phyloP scores from a whole-genome alignment of 75 land plant species.

The Cunninghamia lanceolata region DNA sequence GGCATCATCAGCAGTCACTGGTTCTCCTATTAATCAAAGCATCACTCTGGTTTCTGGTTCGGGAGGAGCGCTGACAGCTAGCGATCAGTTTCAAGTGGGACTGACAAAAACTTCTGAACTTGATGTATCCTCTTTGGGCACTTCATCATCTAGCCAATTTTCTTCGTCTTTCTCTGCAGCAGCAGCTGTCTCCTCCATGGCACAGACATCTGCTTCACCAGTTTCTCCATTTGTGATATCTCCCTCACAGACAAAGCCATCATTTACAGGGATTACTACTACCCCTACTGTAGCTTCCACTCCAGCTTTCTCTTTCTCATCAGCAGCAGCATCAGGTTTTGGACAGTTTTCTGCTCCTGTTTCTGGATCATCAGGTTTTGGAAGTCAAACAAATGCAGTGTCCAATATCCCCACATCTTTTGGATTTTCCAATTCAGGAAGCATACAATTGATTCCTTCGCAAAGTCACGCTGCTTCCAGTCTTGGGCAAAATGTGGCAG shows the following conservation, averaged over 20 bases:
- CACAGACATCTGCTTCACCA: constrained; percentile 7
- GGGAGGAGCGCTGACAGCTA: background rate
- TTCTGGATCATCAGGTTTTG: constrained; percentile 7
- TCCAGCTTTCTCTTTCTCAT: constrained; percentile 3
- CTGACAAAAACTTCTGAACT: background rate
- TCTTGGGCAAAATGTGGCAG: constrained; percentile 12
- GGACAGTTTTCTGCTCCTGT: constrained; percentile 10
- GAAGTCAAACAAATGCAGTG: background rate
- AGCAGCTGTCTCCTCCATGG: background rate
- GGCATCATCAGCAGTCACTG: background rate
- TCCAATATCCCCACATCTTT: background rate
- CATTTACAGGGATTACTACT: background rate
- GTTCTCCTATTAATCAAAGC: background rate
- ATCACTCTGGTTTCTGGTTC: background rate
- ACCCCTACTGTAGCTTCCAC: background rate
- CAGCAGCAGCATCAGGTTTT: constrained; percentile 10
- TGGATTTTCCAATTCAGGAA: background rate
- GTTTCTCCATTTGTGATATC: constrained; percentile 3
- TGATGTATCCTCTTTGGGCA: background rate
- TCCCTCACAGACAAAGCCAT: constrained; percentile 6
- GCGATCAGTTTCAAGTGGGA: background rate
- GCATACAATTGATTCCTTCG: background rate
- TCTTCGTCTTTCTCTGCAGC: background rate
- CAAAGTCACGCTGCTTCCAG: background rate
- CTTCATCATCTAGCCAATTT: constrained; percentile 2